Evolutionary conservation across 2,329 filamentous ascomycete genomes (phyloP).

Genomic region (Calonectria montana): DNA sequence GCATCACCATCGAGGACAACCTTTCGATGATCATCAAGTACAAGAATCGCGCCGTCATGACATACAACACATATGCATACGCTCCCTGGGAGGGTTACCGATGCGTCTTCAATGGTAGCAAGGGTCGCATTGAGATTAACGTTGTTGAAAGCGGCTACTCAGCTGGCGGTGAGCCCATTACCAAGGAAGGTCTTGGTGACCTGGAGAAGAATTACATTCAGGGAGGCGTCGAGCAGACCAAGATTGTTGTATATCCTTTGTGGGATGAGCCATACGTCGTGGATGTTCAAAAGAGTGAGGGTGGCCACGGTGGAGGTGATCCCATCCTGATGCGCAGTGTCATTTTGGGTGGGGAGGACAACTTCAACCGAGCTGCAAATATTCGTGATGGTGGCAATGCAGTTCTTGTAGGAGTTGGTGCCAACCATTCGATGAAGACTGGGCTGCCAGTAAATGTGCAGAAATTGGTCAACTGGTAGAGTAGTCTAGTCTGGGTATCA

Average conservation of each 20-base stretch:
- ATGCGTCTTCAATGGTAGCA: slow-evolving; percentile 68
- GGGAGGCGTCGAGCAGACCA: slow-evolving; percentile 47
- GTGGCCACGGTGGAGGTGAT: slow-evolving; percentile 71
- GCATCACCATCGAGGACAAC: slow-evolving; percentile 73
- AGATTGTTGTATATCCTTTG: slow-evolving; percentile 63
- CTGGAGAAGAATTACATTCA: slow-evolving; percentile 36
- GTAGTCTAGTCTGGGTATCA: neutral
- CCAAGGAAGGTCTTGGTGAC: slow-evolving; percentile 60
- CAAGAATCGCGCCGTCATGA: slow-evolving; percentile 65
- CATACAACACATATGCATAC: slow-evolving; percentile 69
- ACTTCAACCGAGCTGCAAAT: slow-evolving; percentile 64
- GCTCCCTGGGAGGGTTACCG: slow-evolving; percentile 72
- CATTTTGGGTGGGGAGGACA: slow-evolving; percentile 65
- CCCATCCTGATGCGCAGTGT: slow-evolving; percentile 64
- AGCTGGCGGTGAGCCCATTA: slow-evolving; percentile 63
- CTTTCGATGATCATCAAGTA: slow-evolving; percentile 70
- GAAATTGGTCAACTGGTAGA: slow-evolving; percentile 34
- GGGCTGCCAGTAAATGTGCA: slow-evolving; percentile 38
- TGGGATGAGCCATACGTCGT: slow-evolving; percentile 69
- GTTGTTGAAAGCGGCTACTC: slow-evolving; percentile 72
- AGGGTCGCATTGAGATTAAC: slow-evolving; percentile 69
- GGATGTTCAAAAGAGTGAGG: slow-evolving; percentile 61
- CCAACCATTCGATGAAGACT: slow-evolving; percentile 63
- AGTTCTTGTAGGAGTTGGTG: slow-evolving; percentile 69
- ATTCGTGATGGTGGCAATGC: slow-evolving; percentile 69